These are phyloP conservation scores for Thozetella sp. DNA, from an alignment of 495 filamentous ascomycete genomes.

Conservation along the genomic window DNA sequence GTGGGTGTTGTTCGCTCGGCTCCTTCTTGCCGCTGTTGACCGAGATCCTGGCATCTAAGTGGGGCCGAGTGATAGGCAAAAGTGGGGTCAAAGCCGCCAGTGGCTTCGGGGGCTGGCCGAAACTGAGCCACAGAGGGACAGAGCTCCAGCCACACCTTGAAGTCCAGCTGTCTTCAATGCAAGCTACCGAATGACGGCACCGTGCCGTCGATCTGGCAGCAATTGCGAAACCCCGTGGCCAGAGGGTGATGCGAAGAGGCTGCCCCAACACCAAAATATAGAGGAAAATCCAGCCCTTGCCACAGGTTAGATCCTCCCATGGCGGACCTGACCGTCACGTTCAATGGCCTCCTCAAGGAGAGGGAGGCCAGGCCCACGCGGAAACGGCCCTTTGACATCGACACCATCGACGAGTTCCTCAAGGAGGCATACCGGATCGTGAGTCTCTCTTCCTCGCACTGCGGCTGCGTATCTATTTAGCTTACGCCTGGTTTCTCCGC, in stretches of 20 bases:
- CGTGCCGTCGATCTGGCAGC: no score
- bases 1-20: no score
- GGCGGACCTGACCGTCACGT: constrained; percentile 72
- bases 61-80: no score
- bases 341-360: constrained; percentile 67
- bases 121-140: not conserved
- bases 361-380: constrained; percentile 49
- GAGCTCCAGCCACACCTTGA: not conserved
- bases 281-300: not conserved
- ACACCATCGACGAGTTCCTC: constrained; percentile 80
- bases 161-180: constrained; percentile 3
- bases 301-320: constrained; percentile 30
- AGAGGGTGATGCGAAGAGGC: no score
- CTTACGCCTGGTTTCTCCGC: constrained; percentile 9
- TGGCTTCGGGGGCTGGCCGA: no score
- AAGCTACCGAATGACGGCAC: not conserved
- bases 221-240: no score
- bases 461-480: not conserved
- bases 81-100: not conserved
- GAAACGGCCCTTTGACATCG: constrained; percentile 39
- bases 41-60: no score
- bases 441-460: constrained; percentile 26
- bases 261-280: constrained; percentile 8
- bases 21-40: not conserved
- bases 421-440: constrained; percentile 96